phyloP scores from a whole-genome alignment of 768 basidiomycete genomes.

The Gloeophyllum trabeum region DNA sequence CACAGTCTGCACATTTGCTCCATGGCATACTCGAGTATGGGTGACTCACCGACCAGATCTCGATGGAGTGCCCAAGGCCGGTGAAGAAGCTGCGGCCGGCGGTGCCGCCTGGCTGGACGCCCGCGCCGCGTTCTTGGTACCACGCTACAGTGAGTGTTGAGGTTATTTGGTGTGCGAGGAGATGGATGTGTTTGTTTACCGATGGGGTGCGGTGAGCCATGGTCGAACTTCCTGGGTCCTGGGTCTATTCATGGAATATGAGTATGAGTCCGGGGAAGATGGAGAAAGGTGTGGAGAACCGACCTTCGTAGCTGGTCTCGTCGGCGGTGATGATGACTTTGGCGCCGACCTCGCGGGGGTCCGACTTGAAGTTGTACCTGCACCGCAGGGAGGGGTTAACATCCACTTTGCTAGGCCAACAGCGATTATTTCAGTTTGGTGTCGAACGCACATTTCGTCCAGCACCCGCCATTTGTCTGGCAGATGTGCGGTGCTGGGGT shows the following conservation, averaged over 20 bases:
- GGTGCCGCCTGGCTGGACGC: constrained; percentile 3
- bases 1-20: no score
- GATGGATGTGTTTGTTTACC: constrained; percentile 9
- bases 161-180: neutral
- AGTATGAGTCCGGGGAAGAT: no score
- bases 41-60: neutral
- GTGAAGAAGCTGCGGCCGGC: constrained; percentile 13
- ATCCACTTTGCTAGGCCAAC: no score
- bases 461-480: constrained; percentile 39
- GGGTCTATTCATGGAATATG: no score
- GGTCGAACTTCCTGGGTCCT: constrained; percentile 12
- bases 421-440: no score
- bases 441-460: constrained; percentile 64
- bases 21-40: no score
- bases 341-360: constrained; percentile 56
- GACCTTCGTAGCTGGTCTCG: constrained; percentile 53
- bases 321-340: constrained; percentile 53
- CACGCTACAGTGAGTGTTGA: constrained; percentile 16
- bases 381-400: no score
- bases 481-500: constrained; percentile 52
- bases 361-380: constrained; percentile 66
- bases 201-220: constrained; percentile 25
- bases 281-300: no score
- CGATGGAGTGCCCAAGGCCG: neutral
- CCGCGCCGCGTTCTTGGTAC: constrained; percentile 22